Evolutionary conservation across 2,329 filamentous ascomycete species (phyloP).

Genomic region (Apiospora rasikravindrae): DNA sequence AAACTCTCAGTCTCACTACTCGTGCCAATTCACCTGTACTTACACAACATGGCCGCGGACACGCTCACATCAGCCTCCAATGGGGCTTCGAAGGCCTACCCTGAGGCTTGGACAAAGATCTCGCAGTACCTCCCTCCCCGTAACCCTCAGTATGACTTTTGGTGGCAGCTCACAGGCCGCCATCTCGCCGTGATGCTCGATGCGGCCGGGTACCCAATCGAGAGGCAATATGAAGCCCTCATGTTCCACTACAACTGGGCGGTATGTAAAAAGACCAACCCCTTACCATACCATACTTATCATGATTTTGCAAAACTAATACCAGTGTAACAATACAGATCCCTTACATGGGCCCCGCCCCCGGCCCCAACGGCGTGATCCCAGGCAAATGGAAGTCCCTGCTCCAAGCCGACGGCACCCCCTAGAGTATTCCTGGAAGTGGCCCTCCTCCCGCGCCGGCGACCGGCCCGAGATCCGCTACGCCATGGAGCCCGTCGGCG

Average conservation of each 20-base stretch:
- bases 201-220: conserved; percentile 20
- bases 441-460: conserved; percentile 2
- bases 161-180: conserved; percentile 23
- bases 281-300: no score
- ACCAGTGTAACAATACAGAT: not conserved
- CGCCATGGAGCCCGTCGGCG: conserved; percentile 22
- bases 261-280: not conserved
- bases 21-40: no score
- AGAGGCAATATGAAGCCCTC: conserved; percentile 24
- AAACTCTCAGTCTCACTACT: no score
- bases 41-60: no score
- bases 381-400: conserved; percentile 19
- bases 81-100: no score
- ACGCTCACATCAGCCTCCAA: no score
- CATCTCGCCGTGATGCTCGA: conserved; percentile 24
- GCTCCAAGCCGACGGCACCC: not conserved
- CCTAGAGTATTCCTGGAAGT: conserved; percentile 26
- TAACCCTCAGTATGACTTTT: conserved; percentile 21
- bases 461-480: conserved; percentile 21
- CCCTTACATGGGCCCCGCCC: conserved; percentile 23
- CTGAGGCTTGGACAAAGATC: conserved; percentile 18
- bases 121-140: conserved; percentile 22
- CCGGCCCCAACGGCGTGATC: conserved; percentile 2
- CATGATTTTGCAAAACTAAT: no score
- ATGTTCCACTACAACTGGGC: conserved; percentile 16